Base-by-base conservation (phyloP, 2,329 filamentous ascomycete species). In the Phialocephala subalpina region DNA sequence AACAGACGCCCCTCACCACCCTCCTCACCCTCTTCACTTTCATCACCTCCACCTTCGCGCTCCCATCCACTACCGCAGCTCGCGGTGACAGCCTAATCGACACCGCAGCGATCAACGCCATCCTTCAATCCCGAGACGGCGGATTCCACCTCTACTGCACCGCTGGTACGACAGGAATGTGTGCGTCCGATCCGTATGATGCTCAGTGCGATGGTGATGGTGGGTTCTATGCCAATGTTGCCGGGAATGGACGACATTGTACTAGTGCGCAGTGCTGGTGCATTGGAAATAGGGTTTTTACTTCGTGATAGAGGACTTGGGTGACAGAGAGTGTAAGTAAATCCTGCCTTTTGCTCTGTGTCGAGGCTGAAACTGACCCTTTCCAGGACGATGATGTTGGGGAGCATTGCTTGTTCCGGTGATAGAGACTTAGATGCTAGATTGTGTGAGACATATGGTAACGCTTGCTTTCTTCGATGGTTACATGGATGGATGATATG, bases 251-350 rank as follows among this genome's bases (percentile, higher is more conserved):
- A 6, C 29, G 49, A 18, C 49, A 53, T 6, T 53, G 49, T n/a
- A 53, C 49, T 27, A 53, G 49, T 33, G 22, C 49, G 25, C 25
- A 53, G 14, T 53, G 49, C 16, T 53, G 22, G 25, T 53, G 49
- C 14, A n/a, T 53, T 53, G 9, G 27, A 25, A 11, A 25, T 25
- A 11, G 20, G n/a, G 2, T 7, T 18, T 49, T 8, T n/a, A 12
- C 38, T 42, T 14, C 12, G 5, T 4, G 12, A 12, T 16, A 42
- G 38, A 16, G 12, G 12, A 12, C 5, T 14, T 42, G 12, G 38
- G 12, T 4, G 12, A n/a, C 3, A n/a, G 38, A n/a, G 3, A n/a
- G 5, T 14, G 38, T 42, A 42, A 14, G 12, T 42, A 6, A 4
- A n/a, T 42, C n/a, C n/a, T 42, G 4, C 4, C 29, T 9, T 42